Conservation (phyloP, 768 basidiomycete genomes). For the Hydnomerulius pinastri region DNA sequence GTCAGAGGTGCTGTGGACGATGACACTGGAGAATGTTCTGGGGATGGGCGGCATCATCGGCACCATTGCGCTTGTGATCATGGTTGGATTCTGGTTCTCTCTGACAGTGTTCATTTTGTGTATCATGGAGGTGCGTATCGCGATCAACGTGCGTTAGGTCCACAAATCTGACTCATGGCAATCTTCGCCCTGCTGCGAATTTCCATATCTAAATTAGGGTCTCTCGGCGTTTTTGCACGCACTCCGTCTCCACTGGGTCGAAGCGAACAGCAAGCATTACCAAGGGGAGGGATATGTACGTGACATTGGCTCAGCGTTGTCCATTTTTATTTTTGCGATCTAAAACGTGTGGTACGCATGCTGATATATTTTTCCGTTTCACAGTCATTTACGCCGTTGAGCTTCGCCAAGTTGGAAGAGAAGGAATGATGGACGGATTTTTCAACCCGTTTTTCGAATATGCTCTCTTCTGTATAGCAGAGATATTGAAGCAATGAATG, state of each 20-base stretch:
- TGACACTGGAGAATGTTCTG: constrained; percentile 72
- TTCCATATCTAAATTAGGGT: constrained; percentile 51
- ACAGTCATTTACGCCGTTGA: constrained; percentile 51
- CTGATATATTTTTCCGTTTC: constrained; percentile 25
- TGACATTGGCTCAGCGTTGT: constrained; percentile 26
- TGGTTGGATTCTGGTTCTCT: constrained; percentile 73
- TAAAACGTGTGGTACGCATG: constrained; percentile 26
- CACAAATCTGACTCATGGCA: constrained; percentile 8
- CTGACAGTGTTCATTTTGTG: constrained; percentile 80
- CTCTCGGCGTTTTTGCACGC: constrained; percentile 96
- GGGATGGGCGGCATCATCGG: constrained; percentile 68
- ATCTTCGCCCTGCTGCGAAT: not conserved
- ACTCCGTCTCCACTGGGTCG: constrained; percentile 96
- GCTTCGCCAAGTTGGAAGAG: constrained; percentile 46
- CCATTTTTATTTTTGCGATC: constrained; percentile 12
- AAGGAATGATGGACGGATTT: constrained; percentile 30
- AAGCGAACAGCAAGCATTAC: constrained; percentile 96
- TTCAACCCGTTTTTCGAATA: constrained; percentile 17
- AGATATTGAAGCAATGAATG: constrained; percentile 12
- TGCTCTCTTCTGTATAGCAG: constrained; percentile 22
- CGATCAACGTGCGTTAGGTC: constrained; percentile 19
- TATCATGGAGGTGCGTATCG: constrained; percentile 84
- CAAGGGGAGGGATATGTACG: constrained; percentile 87
- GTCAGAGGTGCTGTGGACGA: constrained; percentile 89
- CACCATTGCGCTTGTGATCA: constrained; percentile 48